Evolutionary conservation across 2,329 filamentous ascomycete species (phyloP).

Genomic region (Nemania sp.): DNA sequence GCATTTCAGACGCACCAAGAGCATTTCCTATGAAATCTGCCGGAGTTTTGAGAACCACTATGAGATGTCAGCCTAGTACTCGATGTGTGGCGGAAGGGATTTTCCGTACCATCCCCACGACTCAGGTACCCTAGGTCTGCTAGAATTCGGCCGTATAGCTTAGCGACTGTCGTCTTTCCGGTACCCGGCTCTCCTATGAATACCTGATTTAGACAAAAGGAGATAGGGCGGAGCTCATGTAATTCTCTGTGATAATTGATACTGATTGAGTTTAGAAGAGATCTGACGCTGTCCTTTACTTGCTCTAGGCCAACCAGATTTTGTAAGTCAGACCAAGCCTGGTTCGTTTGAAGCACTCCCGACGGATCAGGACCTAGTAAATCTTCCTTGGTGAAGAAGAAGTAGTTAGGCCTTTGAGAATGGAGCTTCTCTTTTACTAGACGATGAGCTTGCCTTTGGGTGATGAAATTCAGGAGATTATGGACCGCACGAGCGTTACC

Average conservation of each 20-base stretch:
- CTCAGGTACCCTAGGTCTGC: conserved; percentile 75
- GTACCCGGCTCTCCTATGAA: conserved; percentile 81
- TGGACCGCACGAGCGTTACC: conserved; percentile 6
- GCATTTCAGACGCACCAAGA: background rate
- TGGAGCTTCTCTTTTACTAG: background rate
- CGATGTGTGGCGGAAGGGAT: background rate
- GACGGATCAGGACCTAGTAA: background rate
- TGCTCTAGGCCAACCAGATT: background rate
- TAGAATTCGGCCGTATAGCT: conserved; percentile 76
- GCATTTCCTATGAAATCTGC: conserved; percentile 1
- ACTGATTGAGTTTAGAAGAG: background rate
- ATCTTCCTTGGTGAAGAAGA: background rate
- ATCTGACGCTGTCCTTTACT: background rate
- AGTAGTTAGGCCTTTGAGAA: background rate
- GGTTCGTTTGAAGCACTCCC: background rate
- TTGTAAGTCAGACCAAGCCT: background rate
- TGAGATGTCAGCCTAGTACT: background rate
- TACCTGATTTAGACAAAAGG: conserved; percentile 71
- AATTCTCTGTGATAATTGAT: conserved; percentile 9
- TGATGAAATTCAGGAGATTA: background rate
- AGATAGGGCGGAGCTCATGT: background rate
- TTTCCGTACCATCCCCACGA: conserved; percentile 64
- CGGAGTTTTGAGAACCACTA: conserved; percentile 2
- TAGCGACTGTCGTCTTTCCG: conserved; percentile 81
- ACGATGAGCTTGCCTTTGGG: background rate